These are phyloP conservation scores for Ciborinia camelliae DNA, from an alignment of 2,329 filamentous ascomycete genomes.

Conservation along the genomic window DNA sequence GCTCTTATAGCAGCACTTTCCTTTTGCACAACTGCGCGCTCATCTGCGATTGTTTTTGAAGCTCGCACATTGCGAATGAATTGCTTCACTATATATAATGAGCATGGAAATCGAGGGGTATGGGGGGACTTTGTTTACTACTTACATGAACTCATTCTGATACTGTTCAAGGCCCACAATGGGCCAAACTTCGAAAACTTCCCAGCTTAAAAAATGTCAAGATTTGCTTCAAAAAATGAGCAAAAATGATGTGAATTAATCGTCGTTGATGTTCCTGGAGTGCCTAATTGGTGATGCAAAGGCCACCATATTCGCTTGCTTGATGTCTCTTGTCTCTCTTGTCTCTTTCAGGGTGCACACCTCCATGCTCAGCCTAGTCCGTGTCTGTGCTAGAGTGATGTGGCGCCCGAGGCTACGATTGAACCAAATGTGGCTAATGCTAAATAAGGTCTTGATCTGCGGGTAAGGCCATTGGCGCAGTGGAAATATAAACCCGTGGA, in stretches of 20 bases:
- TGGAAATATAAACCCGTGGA: constrained; percentile 2
- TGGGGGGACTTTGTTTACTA: constrained; percentile 20
- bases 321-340: too few relatives aligned
- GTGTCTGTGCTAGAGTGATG: not conserved
- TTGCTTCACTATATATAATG: constrained; percentile 74
- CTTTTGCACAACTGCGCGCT: constrained; percentile 97
- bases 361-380: constrained; percentile 1
- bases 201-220: constrained; percentile 22
- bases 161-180: constrained; percentile 33
- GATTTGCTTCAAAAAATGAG: constrained; percentile 3
- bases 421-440: not conserved
- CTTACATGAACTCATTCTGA: constrained; percentile 39
- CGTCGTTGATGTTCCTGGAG: not conserved
- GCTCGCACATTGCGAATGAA: constrained; percentile 99
- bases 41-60: constrained; percentile 97
- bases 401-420: constrained; percentile 6
- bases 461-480: not conserved
- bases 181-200: constrained; percentile 31
- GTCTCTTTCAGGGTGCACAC: not conserved
- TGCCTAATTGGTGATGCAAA: constrained; percentile 18
- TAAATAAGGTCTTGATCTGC: not conserved
- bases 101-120: constrained; percentile 25
- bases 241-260: not conserved
- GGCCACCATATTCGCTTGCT: constrained; percentile 22
- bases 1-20: constrained; percentile 97